These are phyloP conservation scores for Vitellaria paradoxa DNA, from an alignment of 179 eudicot genomes.

Conservation along the genomic window DNA sequence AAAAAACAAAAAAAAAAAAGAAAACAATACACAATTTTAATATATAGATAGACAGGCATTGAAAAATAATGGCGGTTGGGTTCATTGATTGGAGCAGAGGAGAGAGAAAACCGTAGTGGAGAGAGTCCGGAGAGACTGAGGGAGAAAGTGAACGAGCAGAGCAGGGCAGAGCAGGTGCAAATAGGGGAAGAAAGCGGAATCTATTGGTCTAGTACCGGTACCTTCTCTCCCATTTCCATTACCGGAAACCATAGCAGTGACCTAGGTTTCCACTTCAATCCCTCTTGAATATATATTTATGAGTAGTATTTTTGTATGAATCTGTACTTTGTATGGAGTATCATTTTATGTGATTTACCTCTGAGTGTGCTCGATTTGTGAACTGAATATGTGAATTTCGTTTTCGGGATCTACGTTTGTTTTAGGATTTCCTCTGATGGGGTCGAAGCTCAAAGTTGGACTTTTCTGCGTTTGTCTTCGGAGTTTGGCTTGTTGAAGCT, in stretches of 20 bases:
- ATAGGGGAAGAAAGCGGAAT: neutral
- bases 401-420: slow-evolving; percentile 15
- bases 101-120: neutral
- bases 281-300: neutral
- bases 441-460: slow-evolving; percentile 9
- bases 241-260: slow-evolving; percentile 5
- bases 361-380: neutral
- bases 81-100: slow-evolving; percentile 24
- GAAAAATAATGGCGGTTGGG: neutral
- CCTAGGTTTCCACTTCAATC: slow-evolving; percentile 11
- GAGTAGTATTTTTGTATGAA: neutral
- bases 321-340: neutral
- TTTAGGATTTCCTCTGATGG: slow-evolving; percentile 12
- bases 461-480: neutral
- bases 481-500: slow-evolving; percentile 5
- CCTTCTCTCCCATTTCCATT: slow-evolving; percentile 7
- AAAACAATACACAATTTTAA: too few relatives aligned
- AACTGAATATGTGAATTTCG: neutral
- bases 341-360: neutral
- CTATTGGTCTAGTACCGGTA: neutral
- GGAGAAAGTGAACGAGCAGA: neutral
- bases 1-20: too few relatives aligned
- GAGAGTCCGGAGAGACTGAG: neutral
- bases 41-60: too few relatives aligned
- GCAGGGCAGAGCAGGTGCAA: neutral